Evolutionary conservation across 1,284 basidiomycete species (phyloP).

Genomic region (Tilletiaria anomala): DNA sequence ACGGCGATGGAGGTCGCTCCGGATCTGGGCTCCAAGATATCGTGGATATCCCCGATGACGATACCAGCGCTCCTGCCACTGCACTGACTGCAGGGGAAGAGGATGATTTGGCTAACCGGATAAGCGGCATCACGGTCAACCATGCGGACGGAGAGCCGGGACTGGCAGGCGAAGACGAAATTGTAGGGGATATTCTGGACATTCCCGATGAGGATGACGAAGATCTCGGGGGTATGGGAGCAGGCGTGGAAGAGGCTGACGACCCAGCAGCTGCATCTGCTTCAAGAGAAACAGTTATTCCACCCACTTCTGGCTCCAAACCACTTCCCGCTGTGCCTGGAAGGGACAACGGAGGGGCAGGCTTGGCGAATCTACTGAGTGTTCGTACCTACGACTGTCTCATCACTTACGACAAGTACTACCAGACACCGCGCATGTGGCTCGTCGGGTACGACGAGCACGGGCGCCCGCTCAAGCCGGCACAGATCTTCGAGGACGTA

Average conservation of each 20-base stretch:
- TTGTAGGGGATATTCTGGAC: conserved; percentile 19
- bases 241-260: conserved; percentile 25
- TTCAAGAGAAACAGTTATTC: conserved; percentile 34
- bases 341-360: conserved; percentile 6
- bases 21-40: conserved; percentile 11
- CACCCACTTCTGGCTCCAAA: conserved; percentile 17
- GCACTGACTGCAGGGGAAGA: conserved; percentile 22
- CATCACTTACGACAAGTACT: conserved; percentile 89
- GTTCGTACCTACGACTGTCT: conserved; percentile 98
- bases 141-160: neutral
- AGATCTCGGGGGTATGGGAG: conserved; percentile 17
- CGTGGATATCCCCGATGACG: conserved; percentile 27
- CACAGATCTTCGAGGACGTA: conserved; percentile 93
- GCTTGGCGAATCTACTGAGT: conserved; percentile 64
- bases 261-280: conserved; percentile 16
- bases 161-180: conserved; percentile 6
- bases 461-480: conserved; percentile 44
- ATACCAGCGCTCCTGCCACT: conserved; percentile 13
- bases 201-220: conserved; percentile 32
- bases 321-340: neutral
- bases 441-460: conserved; percentile 36
- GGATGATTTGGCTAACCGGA: conserved; percentile 21
- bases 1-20: conserved; percentile 2
- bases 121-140: conserved; percentile 15
- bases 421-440: conserved; percentile 36